Evolutionary conservation across 2,329 filamentous ascomycete species (phyloP), one percentile per base, ranked within the genome.

Genomic region (Calonectria multiphialidica): DNA sequence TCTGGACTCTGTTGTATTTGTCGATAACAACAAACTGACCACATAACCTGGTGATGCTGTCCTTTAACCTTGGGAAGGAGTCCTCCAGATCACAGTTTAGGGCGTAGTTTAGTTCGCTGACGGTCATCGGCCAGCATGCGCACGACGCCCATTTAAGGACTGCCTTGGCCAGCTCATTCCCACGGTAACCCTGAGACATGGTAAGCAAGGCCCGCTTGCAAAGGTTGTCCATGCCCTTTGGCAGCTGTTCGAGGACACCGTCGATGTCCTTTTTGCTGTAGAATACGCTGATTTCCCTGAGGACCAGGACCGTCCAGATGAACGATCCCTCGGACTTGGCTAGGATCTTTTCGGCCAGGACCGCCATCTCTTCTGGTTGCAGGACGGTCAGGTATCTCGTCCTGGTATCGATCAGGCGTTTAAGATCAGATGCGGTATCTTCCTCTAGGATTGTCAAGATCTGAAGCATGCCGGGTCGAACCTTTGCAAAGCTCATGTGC

Each of bases 11-110:
- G 12, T 74, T 75, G 25, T 74, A 74, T 28, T 78, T 80, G 71
- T 85, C 83, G 15, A 85, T 74, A n/a, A 75, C 67, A 5, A 85
- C 81, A 25, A 86, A 77, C 57, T 86, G 81, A 8, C 83, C 83
- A 70, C 82, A 84, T 1, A 82, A 75, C 18, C 77, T 72, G 15
- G 66, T 62, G 35, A 82, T 79, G 68, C 77, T 77, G 45, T 80
- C 69, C 49, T 79, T 74, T 18, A 83, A 66, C 8, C 75, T 75
- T 16, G 68, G 76, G 47, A 83, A 77, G 8, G 75, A 79, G 49
- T 82, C 80, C 2, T 81, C 72, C 37, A 84, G 74, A 37, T 85
- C 82, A 16, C 83, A 44, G 18, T 74, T 79, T n/a, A 86, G 74
- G 30, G 82, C 83, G 33, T 76, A 75, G 7, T 80, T 61, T 9